Conservation (phyloP, 495 filamentous ascomycete genomes). For the Penicillium argentinense region DNA sequence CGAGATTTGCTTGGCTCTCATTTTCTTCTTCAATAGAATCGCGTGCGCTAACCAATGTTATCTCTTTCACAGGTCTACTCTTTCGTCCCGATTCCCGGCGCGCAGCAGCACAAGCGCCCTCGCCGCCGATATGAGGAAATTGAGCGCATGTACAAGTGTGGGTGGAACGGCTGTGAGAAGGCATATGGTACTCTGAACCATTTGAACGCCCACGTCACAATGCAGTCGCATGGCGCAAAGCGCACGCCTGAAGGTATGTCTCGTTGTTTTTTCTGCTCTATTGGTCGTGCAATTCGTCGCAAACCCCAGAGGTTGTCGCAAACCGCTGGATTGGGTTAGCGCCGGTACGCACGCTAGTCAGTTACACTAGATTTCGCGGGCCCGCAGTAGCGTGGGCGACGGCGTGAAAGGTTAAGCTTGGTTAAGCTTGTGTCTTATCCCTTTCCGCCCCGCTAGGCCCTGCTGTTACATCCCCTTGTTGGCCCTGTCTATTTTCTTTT, state of each 20-base stretch:
- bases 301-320: conserved; percentile 28
- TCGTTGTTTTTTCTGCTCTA: neutral
- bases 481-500: neutral
- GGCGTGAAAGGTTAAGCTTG: conserved; percentile 38
- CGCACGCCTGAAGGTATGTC: conserved; percentile 92
- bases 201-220: conserved; percentile 94
- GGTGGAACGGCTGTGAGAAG: conserved; percentile 97
- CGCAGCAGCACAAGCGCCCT: conserved; percentile 95
- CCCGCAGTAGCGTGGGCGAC: conserved; percentile 49
- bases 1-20: conserved; percentile 6
- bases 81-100: conserved; percentile 96
- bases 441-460: conserved; percentile 11
- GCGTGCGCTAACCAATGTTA: neutral
- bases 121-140: conserved; percentile 96
- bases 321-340: conserved; percentile 37
- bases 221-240: conserved; percentile 93
- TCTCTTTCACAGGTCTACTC: conserved; percentile 78
- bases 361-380: conserved; percentile 51
- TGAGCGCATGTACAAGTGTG: conserved; percentile 99
- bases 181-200: conserved; percentile 97
- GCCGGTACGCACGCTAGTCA: conserved; percentile 42
- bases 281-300: conserved; percentile 6
- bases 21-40: neutral
- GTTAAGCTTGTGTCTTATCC: conserved; percentile 16
- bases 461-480: neutral